Percentiles rank a stretch among this genome's conserved stretches.
Evolutionary conservation across 1,139 yeast species (phyloP).

Genomic region (Waltiozyma sp.): DNA sequence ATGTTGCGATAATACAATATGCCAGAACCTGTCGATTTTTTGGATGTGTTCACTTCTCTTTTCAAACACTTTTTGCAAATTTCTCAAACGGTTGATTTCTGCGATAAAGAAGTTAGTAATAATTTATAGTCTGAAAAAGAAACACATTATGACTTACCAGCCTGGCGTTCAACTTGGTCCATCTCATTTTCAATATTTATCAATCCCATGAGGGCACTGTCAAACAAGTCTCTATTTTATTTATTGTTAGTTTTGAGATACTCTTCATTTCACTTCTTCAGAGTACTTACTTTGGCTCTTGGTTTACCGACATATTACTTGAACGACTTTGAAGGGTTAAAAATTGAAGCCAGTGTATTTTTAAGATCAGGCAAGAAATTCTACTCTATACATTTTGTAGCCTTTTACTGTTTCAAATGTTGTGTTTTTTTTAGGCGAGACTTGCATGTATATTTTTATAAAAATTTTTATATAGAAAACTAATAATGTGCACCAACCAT

Average conservation of each 20-base stretch:
- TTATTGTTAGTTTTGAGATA: background rate
- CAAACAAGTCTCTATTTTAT: conserved; percentile 1
- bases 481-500: too few species aligned
- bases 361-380: too few species aligned
- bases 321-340: too few species aligned
- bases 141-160: conserved; percentile 11
- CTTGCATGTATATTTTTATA: too few species aligned
- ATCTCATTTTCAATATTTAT: conserved; percentile 15
- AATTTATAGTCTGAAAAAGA: background rate
- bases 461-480: too few species aligned
- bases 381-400: too few species aligned
- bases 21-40: conserved; percentile 63
- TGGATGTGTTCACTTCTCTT: conserved; percentile 35
- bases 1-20: conserved; percentile 62
- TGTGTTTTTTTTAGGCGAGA: too few species aligned
- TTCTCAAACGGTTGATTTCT: conserved; percentile 35
- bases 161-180: conserved; percentile 18
- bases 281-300: too few species aligned
- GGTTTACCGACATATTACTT: too few species aligned
- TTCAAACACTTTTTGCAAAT: conserved; percentile 39
- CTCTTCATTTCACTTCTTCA: background rate
- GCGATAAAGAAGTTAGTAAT: background rate
- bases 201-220: conserved; percentile 16
- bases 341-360: too few species aligned
- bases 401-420: too few species aligned